phyloP scores from a whole-genome alignment of 2,329 filamentous ascomycete genomes.

The Purpureocillium lavendulum region DNA sequence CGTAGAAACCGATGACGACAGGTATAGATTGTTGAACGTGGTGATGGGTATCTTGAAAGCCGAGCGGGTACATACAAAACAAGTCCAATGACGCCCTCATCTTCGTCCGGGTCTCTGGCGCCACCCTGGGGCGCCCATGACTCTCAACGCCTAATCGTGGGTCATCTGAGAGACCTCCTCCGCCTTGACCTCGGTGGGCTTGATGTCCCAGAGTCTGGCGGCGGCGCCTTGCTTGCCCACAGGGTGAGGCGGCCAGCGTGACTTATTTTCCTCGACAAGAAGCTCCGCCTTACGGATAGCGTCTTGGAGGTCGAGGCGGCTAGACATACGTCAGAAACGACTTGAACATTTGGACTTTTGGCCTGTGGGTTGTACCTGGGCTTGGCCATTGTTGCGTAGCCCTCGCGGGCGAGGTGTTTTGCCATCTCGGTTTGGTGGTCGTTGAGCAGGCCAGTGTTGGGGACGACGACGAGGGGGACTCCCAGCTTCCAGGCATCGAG shows the following conservation, averaged over 20 bases:
- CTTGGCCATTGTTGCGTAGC: slow-evolving; percentile 67
- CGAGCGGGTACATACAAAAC: no score
- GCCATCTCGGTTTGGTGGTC: slow-evolving; percentile 91
- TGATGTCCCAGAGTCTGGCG: slow-evolving; percentile 26
- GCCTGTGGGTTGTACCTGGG: slow-evolving; percentile 43
- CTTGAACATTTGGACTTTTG: no score
- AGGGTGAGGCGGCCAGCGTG: slow-evolving; percentile 23
- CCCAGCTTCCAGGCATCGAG: slow-evolving; percentile 70
- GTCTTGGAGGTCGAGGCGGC: slow-evolving; percentile 22
- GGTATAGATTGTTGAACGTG: background rate
- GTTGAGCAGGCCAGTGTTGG: slow-evolving; percentile 72
- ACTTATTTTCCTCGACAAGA: slow-evolving; percentile 25
- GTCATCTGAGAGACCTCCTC: slow-evolving; percentile 29
- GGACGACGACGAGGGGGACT: slow-evolving; percentile 78
- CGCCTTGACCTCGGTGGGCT: slow-evolving; percentile 19
- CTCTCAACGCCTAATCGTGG: slow-evolving; percentile 23
- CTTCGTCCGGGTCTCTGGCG: no score
- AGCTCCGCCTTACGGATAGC: slow-evolving; percentile 27
- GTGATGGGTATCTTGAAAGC: no score
- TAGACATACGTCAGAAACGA: slow-evolving; percentile 7
- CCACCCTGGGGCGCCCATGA: no score
- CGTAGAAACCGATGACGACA: slow-evolving; percentile 9
- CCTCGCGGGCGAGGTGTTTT: slow-evolving; percentile 60
- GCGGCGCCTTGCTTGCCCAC: slow-evolving; percentile 6
- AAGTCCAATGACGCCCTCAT: no score